phyloP scores from a whole-genome alignment of 2,329 filamentous ascomycete species.

The Neoscytalidium dimidiatum region DNA sequence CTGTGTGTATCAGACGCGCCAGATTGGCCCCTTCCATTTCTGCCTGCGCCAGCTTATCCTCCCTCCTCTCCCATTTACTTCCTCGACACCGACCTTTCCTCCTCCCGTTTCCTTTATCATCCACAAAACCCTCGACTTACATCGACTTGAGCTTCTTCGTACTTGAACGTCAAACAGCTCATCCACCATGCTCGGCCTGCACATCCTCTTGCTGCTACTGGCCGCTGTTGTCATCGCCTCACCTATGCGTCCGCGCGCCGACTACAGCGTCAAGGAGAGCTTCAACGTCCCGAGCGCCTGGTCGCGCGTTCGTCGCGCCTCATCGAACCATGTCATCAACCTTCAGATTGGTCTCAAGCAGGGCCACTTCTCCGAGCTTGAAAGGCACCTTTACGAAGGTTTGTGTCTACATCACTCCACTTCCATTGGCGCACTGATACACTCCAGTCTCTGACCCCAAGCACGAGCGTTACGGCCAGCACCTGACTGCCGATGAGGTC shows the following conservation, averaged over 20 bases:
- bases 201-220: constrained; percentile 12
- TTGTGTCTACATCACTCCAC: background rate
- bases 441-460: constrained; percentile 52
- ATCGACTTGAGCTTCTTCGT: background rate
- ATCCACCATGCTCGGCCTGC: constrained; percentile 12
- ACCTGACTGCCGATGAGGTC: constrained; percentile 55
- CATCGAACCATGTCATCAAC: constrained; percentile 52
- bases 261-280: constrained; percentile 58
- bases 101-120: too few relatives aligned
- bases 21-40: too few relatives aligned
- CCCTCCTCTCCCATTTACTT: too few relatives aligned
- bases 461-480: constrained; percentile 57
- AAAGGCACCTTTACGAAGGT: constrained; percentile 57
- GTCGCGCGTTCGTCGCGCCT: constrained; percentile 50
- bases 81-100: too few relatives aligned
- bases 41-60: too few relatives aligned
- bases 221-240: constrained; percentile 1
- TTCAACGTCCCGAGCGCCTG: constrained; percentile 56
- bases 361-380: constrained; percentile 56
- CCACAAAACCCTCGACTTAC: too few relatives aligned
- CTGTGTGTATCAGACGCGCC: too few relatives aligned
- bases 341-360: constrained; percentile 63
- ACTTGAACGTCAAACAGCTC: background rate
- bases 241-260: constrained; percentile 33
- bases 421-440: constrained; percentile 6